Conservation (phyloP, 805 yeast genomes). For the Kurtzmaniella fragi region DNA sequence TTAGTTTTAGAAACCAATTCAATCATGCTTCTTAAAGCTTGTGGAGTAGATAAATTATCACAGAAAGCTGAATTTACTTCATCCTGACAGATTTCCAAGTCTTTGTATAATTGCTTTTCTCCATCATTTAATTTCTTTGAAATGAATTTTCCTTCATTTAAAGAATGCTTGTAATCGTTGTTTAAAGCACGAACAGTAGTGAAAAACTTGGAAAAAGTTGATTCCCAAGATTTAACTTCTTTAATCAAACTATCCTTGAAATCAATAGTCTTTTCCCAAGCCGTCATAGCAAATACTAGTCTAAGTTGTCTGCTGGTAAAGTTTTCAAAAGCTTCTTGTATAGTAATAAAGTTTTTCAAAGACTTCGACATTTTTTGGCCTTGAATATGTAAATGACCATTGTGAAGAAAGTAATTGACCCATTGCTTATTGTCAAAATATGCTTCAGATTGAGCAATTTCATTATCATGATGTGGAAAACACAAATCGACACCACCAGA, state of each 20-base stretch:
- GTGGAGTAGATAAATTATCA: slow-evolving; percentile 82
- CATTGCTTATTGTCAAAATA: slow-evolving; percentile 85
- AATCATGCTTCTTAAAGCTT: slow-evolving; percentile 57
- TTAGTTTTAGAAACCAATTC: slow-evolving; percentile 71
- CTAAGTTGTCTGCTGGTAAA: slow-evolving; percentile 81
- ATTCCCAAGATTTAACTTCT: slow-evolving; percentile 76
- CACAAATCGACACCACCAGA: slow-evolving; percentile 97
- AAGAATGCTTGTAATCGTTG: slow-evolving; percentile 53
- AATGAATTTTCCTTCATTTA: slow-evolving; percentile 40
- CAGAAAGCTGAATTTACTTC: slow-evolving; percentile 75
- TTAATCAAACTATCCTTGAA: slow-evolving; percentile 76
- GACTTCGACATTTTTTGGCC: slow-evolving; percentile 98
- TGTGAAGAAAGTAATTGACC: slow-evolving; percentile 95
- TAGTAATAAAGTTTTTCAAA: slow-evolving; percentile 90
- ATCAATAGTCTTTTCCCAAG: slow-evolving; percentile 91
- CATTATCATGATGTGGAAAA: slow-evolving; percentile 98
- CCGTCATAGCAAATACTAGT: slow-evolving; percentile 82
- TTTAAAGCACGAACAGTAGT: slow-evolving; percentile 79
- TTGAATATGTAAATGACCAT: slow-evolving; percentile 96
- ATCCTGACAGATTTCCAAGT: slow-evolving; percentile 46
- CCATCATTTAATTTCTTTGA: slow-evolving; percentile 54
- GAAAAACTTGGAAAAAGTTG: slow-evolving; percentile 76
- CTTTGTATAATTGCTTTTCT: slow-evolving; percentile 54
- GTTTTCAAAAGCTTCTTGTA: slow-evolving; percentile 75
- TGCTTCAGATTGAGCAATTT: slow-evolving; percentile 95